Base-by-base conservation (phyloP, 441 rosid genomes). In the Adansonia rubrostipa region DNA sequence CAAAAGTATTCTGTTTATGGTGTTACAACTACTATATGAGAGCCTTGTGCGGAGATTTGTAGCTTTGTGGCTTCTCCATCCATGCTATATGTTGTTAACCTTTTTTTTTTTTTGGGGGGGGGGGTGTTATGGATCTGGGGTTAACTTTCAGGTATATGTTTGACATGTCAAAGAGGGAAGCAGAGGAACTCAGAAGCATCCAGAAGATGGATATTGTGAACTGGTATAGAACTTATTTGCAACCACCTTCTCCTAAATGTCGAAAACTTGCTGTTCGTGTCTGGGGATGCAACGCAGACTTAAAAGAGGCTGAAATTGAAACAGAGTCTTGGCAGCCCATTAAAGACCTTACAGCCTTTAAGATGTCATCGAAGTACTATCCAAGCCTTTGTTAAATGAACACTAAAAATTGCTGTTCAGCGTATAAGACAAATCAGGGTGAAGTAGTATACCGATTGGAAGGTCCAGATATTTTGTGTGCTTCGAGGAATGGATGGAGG, bases 251-350 rank as follows among this genome's bases (percentile, higher is more conserved):
- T 9, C 89, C 91, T 0, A 88, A 91, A 72, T 88, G 95, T 22
- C 87, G 99, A 84, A 91, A 97, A 83, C 90, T 96, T 74, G 88
- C 86, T 9, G 85, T 96, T 77, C 86, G 93, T 66, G 90, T 96
- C 11, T 96, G 99, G 99, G 98, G 99, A 78, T 94, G 98, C 92
- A 88, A 93, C 81, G 78, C 90, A 0, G 81, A 86, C 82, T 20
- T 80, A 72, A 87, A 89, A 66, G 97, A 89, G 68, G 78, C 81
- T 28, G 82, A 85, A 77, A 81, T 56, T n/a, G 80, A 75, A 44
- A 22, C 76, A 53, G 86, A 82, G 75, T 64, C 86, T 6, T 84
- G 73, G 72, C 69, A 85, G 78, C 73, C 78, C 71, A 91, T 96
- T 22, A 36, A 83, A 53, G 95, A 96, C 76, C 73, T 85, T 58